A percentile compares a stretch with the other conserved stretches of the same genome.
phyloP scores from a whole-genome alignment of 129 eudicot species.

The Ambrosia trifida region DNA sequence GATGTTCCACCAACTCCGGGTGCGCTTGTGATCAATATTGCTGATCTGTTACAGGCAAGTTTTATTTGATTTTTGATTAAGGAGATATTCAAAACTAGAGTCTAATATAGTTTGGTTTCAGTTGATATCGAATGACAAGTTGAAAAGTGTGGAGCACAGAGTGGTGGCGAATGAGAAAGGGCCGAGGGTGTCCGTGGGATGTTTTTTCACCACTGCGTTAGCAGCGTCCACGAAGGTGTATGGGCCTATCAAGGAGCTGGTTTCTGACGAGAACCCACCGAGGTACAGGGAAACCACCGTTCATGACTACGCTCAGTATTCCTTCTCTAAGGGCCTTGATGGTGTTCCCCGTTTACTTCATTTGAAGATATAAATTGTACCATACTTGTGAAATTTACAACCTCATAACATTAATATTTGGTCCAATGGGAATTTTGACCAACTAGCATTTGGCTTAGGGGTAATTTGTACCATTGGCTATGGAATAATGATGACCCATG shows the following conservation, averaged over 20 bases:
- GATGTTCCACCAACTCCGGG: constrained; percentile 43
- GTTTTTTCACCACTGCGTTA: constrained; percentile 37
- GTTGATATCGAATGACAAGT: constrained; percentile 52
- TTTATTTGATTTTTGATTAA: neutral
- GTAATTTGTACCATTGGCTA: too few species aligned
- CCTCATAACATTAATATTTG: too few species aligned
- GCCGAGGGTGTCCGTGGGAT: constrained; percentile 52
- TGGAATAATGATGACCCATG: too few species aligned
- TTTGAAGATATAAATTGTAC: constrained; percentile 37
- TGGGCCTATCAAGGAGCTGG: constrained; percentile 33
- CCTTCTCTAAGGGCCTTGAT: constrained; percentile 39
- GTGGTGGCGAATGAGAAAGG: constrained; percentile 41
- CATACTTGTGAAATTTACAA: neutral
- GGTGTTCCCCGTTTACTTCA: constrained; percentile 39
- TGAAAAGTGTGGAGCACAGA: constrained; percentile 50
- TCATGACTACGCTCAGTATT: constrained; percentile 18
- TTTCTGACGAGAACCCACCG: constrained; percentile 31
- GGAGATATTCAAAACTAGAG: neutral
- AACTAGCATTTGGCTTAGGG: too few species aligned
- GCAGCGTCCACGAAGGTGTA: constrained; percentile 22
- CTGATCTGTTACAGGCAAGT: constrained; percentile 46
- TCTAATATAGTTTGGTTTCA: constrained; percentile 17
- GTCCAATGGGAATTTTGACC: too few species aligned
- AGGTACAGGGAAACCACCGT: constrained; percentile 33
- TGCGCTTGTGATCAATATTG: constrained; percentile 44